phyloP scores from a whole-genome alignment of 2,329 filamentous ascomycete species.

The Neospermospora avenae region DNA sequence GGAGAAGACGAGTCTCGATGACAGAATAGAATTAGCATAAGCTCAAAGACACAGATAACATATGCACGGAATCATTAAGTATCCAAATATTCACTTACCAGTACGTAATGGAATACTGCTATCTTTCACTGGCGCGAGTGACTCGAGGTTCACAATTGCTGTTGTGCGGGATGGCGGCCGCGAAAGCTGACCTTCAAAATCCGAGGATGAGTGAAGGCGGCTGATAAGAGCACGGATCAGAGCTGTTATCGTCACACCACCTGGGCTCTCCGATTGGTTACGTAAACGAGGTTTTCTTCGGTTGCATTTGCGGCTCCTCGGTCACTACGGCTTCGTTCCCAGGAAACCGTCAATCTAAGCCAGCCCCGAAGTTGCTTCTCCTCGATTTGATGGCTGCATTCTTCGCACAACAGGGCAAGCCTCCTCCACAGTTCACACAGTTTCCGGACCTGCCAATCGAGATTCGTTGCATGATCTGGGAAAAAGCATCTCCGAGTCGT shows the following conservation, averaged over 20 bases:
- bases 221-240: too few relatives aligned
- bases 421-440: background rate
- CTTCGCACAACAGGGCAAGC: background rate
- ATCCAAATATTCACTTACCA: background rate
- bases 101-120: background rate
- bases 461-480: conserved; percentile 14
- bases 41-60: background rate
- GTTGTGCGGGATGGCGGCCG: background rate
- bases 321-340: too few relatives aligned
- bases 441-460: conserved; percentile 15
- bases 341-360: background rate
- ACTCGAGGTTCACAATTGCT: background rate
- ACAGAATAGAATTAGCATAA: background rate
- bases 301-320: too few relatives aligned
- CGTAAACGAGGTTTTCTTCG: background rate
- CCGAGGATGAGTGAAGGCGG: too few relatives aligned
- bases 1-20: background rate
- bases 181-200: background rate
- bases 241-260: too few relatives aligned
- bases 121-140: background rate
- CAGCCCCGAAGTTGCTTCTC: background rate
- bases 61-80: background rate
- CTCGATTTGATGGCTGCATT: background rate
- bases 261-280: background rate
- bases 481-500: background rate